These are phyloP conservation scores for Fabrea salina DNA, from an alignment of 169 alveolate genomes.

Conservation along the genomic window DNA sequence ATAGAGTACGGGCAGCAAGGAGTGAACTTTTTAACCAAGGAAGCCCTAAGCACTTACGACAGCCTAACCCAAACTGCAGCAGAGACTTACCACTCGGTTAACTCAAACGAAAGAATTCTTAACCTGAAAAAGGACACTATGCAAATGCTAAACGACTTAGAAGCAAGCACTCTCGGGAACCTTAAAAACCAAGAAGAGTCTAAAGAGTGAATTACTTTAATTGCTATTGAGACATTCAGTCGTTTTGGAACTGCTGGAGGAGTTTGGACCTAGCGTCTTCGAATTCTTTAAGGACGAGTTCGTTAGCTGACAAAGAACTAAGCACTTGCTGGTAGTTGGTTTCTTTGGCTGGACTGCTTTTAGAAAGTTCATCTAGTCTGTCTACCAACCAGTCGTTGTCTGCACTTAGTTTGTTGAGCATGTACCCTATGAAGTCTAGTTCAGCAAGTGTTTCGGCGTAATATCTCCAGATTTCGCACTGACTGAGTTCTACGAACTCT, in stretches of 20 bases:
- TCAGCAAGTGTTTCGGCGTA: background rate
- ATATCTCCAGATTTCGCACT: background rate
- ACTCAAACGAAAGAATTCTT: background rate
- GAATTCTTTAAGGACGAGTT: background rate
- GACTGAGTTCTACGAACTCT: background rate
- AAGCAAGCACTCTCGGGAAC: too few relatives aligned
- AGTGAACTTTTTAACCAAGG: too few relatives aligned
- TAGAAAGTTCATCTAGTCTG: background rate
- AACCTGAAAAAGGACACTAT: background rate
- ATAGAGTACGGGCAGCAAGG: too few relatives aligned
- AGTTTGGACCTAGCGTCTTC: background rate
- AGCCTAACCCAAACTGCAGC: too few relatives aligned
- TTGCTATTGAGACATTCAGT: too few relatives aligned
- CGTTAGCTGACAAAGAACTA: background rate
- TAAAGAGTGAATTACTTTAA: too few relatives aligned
- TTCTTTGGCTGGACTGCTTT: background rate
- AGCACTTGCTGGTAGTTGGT: background rate
- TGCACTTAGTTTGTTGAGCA: background rate
- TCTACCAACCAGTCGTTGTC: background rate
- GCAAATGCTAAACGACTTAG: background rate
- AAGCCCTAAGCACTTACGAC: too few relatives aligned
- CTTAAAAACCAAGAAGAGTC: too few relatives aligned
- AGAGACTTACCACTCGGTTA: too few relatives aligned
- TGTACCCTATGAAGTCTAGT: background rate
- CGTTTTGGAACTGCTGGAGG: too few relatives aligned